Percentiles rank a stretch among this genome's conserved stretches.
Evolutionary conservation across 2,329 filamentous ascomycete species (phyloP).

Genomic region (Colletotrichum godetiae): DNA sequence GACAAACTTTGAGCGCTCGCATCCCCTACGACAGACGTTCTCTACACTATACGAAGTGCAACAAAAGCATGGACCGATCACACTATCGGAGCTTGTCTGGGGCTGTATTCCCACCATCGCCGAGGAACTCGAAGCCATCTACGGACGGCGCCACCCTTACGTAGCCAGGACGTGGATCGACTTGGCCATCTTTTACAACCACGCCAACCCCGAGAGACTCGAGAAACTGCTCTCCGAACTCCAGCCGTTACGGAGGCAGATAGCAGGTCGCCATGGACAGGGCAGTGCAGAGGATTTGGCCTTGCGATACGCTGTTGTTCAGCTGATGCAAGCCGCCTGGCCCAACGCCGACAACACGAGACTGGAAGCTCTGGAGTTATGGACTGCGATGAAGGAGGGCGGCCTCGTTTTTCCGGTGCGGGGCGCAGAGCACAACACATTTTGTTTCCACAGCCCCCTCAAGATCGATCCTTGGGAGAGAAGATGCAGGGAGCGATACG

Average conservation of each 20-base stretch:
- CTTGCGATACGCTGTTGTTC: conserved; percentile 54
- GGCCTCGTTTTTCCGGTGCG: conserved; percentile 50
- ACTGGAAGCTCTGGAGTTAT: conserved; percentile 50
- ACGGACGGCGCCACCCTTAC: conserved; percentile 55
- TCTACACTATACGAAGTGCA: conserved; percentile 56
- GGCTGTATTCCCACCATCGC: conserved; percentile 53
- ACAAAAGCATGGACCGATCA: conserved; percentile 55
- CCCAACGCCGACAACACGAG: conserved; percentile 49
- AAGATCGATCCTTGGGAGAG: conserved; percentile 58
- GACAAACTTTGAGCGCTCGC: conserved; percentile 55
- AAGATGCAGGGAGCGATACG: conserved; percentile 55
- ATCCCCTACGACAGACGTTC: conserved; percentile 56
- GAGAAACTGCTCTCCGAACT: conserved; percentile 52
- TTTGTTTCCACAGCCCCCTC: conserved; percentile 56
- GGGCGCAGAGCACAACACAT: conserved; percentile 50
- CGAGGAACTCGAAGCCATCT: conserved; percentile 57
- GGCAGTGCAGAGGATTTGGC: conserved; percentile 50
- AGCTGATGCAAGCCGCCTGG: conserved; percentile 50
- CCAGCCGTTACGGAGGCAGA: conserved; percentile 46
- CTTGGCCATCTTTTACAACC: conserved; percentile 52
- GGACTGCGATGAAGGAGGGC: conserved; percentile 48
- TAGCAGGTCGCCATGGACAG: conserved; percentile 48
- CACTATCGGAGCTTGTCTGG: conserved; percentile 57
- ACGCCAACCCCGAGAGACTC: conserved; percentile 48
- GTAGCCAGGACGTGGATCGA: conserved; percentile 56